Evolutionary conservation across 768 basidiomycete species (phyloP).

Genomic region (Neoboletus brunneissimus): DNA sequence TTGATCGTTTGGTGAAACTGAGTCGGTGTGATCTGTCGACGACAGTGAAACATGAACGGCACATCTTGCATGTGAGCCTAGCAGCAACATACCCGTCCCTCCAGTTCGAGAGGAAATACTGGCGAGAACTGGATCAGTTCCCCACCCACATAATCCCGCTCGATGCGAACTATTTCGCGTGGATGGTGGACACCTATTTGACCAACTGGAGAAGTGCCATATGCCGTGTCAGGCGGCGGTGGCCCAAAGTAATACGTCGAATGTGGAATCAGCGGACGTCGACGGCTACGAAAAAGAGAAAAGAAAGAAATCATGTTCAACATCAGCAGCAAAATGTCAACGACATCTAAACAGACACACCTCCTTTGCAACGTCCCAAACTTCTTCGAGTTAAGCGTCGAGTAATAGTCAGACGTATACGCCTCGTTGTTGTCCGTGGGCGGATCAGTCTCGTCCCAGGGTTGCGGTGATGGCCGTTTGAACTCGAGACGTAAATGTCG

Average conservation of each 20-base stretch:
- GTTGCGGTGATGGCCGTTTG: conserved; percentile 54
- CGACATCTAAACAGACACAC: conserved; percentile 32
- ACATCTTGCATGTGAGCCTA: neutral
- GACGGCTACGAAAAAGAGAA: conserved; percentile 26
- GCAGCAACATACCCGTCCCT: conserved; percentile 70
- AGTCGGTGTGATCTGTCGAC: conserved; percentile 76
- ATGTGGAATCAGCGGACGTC: conserved; percentile 60
- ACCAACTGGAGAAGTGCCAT: conserved; percentile 76
- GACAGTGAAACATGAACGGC: neutral
- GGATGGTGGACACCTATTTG: conserved; percentile 88
- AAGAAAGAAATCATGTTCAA: conserved; percentile 19
- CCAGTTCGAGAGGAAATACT: conserved; percentile 87
- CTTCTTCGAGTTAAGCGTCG: conserved; percentile 42
- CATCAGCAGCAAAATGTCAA: neutral
- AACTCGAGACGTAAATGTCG: conserved; percentile 51
- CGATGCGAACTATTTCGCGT: conserved; percentile 86
- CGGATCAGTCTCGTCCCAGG: conserved; percentile 62
- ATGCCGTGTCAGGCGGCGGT: conserved; percentile 73
- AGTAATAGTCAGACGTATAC: conserved; percentile 38
- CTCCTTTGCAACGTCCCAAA: conserved; percentile 42
- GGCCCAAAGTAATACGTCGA: conserved; percentile 86
- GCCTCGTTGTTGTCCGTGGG: conserved; percentile 40
- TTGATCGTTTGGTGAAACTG: conserved; percentile 90
- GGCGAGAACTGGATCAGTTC: conserved; percentile 90
- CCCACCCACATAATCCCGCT: conserved; percentile 88